These are phyloP conservation scores for Lobosporangium transversale DNA, from an alignment of 192 early-diverging fungal genomes.

Conservation along the genomic window DNA sequence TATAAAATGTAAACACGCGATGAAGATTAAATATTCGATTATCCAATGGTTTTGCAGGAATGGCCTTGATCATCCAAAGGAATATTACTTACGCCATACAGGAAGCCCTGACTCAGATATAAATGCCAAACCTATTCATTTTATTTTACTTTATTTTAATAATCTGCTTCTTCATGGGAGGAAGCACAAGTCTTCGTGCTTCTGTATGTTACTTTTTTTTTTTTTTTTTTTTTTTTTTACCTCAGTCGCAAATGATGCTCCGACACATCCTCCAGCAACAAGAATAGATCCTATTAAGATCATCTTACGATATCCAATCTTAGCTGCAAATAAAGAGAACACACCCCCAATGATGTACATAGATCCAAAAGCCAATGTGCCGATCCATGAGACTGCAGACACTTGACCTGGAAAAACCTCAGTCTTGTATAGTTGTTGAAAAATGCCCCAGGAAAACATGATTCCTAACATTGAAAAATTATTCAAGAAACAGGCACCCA, in stretches of 20 bases:
- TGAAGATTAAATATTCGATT: no score
- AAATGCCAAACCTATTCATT: constrained; percentile 60
- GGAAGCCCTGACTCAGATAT: constrained; percentile 58
- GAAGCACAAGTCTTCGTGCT: no score
- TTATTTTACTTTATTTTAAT: no score
- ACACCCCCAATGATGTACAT: constrained; percentile 44
- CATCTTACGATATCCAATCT: constrained; percentile 46
- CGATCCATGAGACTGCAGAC: constrained; percentile 56
- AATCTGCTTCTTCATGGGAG: no score
- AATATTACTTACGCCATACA: constrained; percentile 55
- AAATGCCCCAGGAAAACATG: constrained; percentile 61
- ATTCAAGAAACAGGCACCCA: constrained; percentile 53
- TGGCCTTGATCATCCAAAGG: no score
- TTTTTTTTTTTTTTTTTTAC: no score
- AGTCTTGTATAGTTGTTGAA: constrained; percentile 56
- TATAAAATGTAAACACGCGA: background rate
- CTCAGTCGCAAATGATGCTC: constrained; percentile 58
- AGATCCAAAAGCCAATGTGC: constrained; percentile 39
- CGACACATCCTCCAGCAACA: constrained; percentile 31
- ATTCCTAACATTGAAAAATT: constrained; percentile 57
- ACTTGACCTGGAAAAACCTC: constrained; percentile 53
- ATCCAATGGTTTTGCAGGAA: no score
- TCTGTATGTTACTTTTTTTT: no score
- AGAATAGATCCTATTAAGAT: constrained; percentile 27
- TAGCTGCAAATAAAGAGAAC: constrained; percentile 37